Evolutionary conservation across 2,329 filamentous ascomycete species (phyloP).

Genomic region (Coniochaeta sp.): DNA sequence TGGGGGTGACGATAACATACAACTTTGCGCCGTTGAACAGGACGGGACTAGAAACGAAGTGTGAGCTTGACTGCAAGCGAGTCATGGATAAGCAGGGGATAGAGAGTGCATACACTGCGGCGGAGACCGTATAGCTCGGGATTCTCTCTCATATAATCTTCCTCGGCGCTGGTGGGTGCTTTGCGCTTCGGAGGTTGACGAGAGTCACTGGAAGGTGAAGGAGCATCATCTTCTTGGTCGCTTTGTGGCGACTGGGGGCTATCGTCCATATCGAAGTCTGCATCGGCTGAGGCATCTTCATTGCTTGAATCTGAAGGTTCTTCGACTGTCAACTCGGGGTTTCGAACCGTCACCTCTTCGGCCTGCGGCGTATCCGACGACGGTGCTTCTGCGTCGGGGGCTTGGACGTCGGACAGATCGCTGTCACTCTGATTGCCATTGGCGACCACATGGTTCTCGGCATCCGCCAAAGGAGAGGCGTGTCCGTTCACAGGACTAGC

Average conservation of each 20-base stretch:
- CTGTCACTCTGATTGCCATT: conserved; percentile 56
- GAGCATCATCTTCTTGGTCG: conserved; percentile 40
- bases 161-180: conserved; percentile 54
- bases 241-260: conserved; percentile 42
- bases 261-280: conserved; percentile 69
- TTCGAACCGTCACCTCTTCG: conserved; percentile 23
- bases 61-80: conserved; percentile 20
- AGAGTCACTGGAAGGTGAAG: conserved; percentile 66
- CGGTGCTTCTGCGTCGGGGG: conserved; percentile 35
- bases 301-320: conserved; percentile 40
- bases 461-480: conserved; percentile 45
- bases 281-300: conserved; percentile 57
- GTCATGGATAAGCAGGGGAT: conserved; percentile 1
- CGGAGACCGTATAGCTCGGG: conserved; percentile 92
- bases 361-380: conserved; percentile 37
- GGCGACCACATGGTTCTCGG: conserved; percentile 29
- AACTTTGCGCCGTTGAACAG: conserved; percentile 49
- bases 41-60: conserved; percentile 38
- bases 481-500: conserved; percentile 61
- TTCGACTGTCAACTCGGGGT: conserved; percentile 31
- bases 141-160: conserved; percentile 82
- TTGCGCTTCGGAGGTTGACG: conserved; percentile 68
- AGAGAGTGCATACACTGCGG: conserved; percentile 64
- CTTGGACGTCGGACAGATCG: conserved; percentile 66
- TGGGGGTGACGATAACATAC: conserved; percentile 28